These are phyloP conservation scores for Quercus tomentella DNA, from an alignment of 331 rosid species.

Conservation along the genomic window DNA sequence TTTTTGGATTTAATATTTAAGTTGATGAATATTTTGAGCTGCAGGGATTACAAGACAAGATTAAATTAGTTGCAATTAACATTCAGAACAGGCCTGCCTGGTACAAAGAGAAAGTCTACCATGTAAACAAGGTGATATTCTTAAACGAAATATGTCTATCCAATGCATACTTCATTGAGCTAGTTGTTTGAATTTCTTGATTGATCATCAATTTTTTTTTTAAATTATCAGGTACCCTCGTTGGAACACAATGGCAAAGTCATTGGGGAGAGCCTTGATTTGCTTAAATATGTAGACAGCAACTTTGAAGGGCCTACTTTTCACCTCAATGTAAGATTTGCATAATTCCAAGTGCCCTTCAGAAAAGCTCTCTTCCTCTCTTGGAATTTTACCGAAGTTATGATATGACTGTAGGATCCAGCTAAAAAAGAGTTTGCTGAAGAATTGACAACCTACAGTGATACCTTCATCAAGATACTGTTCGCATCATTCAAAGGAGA, in stretches of 20 bases:
- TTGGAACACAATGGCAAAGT: constrained; percentile 86
- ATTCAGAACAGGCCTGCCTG: constrained; percentile 46
- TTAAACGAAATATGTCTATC: neutral
- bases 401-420: constrained; percentile 46
- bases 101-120: constrained; percentile 63
- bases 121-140: constrained; percentile 55
- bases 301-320: constrained; percentile 77
- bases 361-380: neutral
- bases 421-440: constrained; percentile 54
- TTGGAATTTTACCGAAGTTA: neutral
- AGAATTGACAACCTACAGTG: constrained; percentile 45
- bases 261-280: constrained; percentile 87
- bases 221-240: constrained; percentile 58
- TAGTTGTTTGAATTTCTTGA: neutral
- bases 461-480: constrained; percentile 29
- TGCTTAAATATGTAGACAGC: constrained; percentile 70
- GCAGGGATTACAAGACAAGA: constrained; percentile 39
- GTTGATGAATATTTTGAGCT: neutral
- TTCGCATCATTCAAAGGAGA: constrained; percentile 47
- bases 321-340: constrained; percentile 48
- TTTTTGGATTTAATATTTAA: no score
- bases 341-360: neutral
- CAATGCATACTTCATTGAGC: neutral
- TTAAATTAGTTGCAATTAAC: constrained; percentile 37
- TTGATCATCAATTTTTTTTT: neutral